phyloP scores from a whole-genome alignment of 768 basidiomycete genomes.

The Tricholomella constricta region DNA sequence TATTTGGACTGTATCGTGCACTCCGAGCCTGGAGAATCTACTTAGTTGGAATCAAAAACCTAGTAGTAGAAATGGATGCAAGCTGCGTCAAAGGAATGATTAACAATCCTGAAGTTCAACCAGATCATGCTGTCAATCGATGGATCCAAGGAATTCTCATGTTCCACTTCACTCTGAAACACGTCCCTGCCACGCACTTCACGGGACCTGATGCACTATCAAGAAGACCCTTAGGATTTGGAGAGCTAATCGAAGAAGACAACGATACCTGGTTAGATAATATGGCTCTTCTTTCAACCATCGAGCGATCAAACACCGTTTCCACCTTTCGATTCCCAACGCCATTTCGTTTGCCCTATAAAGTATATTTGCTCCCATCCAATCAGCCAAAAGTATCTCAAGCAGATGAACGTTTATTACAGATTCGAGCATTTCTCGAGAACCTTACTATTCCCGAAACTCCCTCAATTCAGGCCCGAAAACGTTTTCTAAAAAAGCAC shows the following conservation, averaged over 20 bases:
- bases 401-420: no score
- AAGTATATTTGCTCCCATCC: no score
- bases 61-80: constrained; percentile 16
- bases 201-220: neutral
- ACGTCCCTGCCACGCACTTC: constrained; percentile 25
- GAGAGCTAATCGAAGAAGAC: neutral
- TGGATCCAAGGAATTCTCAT: constrained; percentile 34
- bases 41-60: constrained; percentile 19
- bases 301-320: neutral
- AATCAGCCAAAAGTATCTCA: no score
- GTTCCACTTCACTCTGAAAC: constrained; percentile 31
- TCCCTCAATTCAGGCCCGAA: neutral
- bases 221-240: neutral
- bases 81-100: constrained; percentile 26
- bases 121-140: constrained; percentile 25
- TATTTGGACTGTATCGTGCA: constrained; percentile 33
- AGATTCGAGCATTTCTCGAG: no score
- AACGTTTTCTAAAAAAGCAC: neutral
- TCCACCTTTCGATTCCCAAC: no score
- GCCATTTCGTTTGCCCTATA: no score
- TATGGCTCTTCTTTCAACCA: neutral
- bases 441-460: no score
- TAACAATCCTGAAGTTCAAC: constrained; percentile 21
- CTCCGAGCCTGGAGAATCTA: constrained; percentile 21
- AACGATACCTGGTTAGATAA: neutral